Evolutionary conservation across 306 rosid species (phyloP), one percentile per base, ranked within the genome.

Genomic region (Begonia loranthoides): DNA sequence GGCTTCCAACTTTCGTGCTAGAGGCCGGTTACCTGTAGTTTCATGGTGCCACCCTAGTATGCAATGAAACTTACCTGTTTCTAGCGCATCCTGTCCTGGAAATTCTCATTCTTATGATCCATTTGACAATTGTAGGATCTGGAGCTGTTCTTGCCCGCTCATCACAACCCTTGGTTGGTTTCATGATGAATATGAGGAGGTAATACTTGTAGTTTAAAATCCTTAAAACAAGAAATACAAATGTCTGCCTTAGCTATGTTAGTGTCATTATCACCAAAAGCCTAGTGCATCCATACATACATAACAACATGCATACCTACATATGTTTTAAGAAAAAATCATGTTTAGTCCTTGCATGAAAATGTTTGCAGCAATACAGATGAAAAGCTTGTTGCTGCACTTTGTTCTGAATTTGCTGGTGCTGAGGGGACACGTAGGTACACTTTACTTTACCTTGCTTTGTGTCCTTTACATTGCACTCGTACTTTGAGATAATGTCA

Each of bases 81-180:
- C 21, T 28, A 10, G 24, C 11, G 34, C 28, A 54, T n/a, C 14
- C 51, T 53, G 53, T 55, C 64, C 34, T 9, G 53, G 36, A 28
- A 28, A 28, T 28, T 58, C 49, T 64, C 43, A 10, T 62, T 41
- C 44, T 51, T 53, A 57, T 63, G 36, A 41, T 46, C 55, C 61
- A 44, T 52, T 43, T 55, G 67, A 46, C 57, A 52, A 70, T 7
- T 60, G 13, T 68, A 90, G 99, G 51, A 66, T 80, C 80, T 16
- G 99, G 99, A 73, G 99, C 95, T 43, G 99, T 80, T 50, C 93
- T 90, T 76, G 95, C 99, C 59, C 95, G 95, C 56, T 90, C 99
- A 60, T 80, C 99, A 67, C 99, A 90, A 69, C 99, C 99, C 49
- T 64, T 86, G 60, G 96, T 86, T 74, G 99, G 99, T 63, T 71